Evolutionary conservation across 2,329 filamentous ascomycete genomes (phyloP).

Genomic region (Pestalotiopsis sp.): DNA sequence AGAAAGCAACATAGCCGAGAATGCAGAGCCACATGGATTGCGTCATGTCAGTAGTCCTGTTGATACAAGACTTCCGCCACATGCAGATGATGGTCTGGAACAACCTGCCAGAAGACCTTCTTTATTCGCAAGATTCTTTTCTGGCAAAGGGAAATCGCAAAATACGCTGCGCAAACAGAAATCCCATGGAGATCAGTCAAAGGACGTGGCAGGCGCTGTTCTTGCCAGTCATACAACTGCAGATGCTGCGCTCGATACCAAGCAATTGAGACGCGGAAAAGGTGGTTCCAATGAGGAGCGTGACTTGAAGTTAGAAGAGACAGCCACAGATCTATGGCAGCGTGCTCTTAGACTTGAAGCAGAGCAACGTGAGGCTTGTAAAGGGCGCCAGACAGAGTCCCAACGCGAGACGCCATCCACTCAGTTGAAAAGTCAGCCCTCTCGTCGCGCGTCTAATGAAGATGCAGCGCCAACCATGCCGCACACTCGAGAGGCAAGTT

Average conservation of each 20-base stretch:
- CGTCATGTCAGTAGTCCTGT: constrained; percentile 32
- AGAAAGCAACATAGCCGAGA: constrained; percentile 42
- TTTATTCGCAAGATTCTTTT: constrained; percentile 39
- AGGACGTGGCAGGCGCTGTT: constrained; percentile 12
- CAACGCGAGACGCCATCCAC: neutral
- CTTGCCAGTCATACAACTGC: constrained; percentile 7
- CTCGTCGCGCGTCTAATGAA: neutral
- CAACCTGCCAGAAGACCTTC: constrained; percentile 25
- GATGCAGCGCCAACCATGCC: neutral
- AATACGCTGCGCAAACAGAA: constrained; percentile 21
- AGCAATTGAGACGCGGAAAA: neutral
- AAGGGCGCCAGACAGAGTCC: neutral
- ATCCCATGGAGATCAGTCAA: constrained; percentile 10
- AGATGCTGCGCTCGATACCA: neutral
- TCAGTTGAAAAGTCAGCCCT: neutral
- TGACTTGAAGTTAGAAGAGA: constrained; percentile 15
- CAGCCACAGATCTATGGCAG: constrained; percentile 18
- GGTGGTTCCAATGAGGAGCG: neutral
- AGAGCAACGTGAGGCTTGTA: constrained; percentile 9
- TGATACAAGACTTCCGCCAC: constrained; percentile 44
- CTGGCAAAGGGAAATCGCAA: constrained; percentile 30
- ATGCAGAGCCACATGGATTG: constrained; percentile 36
- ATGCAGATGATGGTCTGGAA: constrained; percentile 33
- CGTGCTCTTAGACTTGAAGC: constrained; percentile 17
- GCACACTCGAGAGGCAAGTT: constrained; percentile 1